Percentiles rank a stretch among this genome's conserved stretches.
These are phyloP conservation scores for Neltuma alba DNA, from an alignment of 306 rosid genomes.

Conservation along the genomic window DNA sequence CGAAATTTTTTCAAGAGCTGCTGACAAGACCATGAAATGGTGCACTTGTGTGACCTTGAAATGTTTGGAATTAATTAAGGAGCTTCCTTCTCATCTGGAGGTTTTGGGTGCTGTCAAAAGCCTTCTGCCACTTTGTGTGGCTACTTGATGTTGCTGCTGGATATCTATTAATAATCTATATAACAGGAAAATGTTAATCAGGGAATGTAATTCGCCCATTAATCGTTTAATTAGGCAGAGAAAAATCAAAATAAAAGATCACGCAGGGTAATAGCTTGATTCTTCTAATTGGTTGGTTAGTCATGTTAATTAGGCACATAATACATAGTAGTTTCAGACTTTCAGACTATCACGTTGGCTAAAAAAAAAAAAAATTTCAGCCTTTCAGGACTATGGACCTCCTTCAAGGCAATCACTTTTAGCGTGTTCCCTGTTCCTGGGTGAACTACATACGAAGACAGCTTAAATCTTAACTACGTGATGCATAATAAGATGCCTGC, in stretches of 20 bases:
- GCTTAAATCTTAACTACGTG: no score
- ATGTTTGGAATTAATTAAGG: conserved; percentile 59
- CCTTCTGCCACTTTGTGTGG: not conserved
- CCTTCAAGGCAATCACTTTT: no score
- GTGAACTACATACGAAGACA: not conserved
- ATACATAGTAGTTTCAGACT: no score
- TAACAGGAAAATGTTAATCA: conserved; percentile 32
- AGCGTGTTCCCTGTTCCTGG: not conserved
- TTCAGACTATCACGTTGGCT: no score
- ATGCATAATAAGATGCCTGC: not conserved
- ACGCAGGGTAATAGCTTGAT: conserved; percentile 61
- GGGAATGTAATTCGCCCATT: conserved; percentile 95
- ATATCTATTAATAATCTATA: not conserved
- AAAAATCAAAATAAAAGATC: conserved; percentile 88
- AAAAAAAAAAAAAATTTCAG: no score
- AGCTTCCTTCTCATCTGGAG: conserved; percentile 76
- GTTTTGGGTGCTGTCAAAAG: conserved; percentile 40
- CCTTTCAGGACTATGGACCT: no score
- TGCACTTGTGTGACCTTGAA: conserved; percentile 80
- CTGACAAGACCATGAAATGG: conserved; percentile 56
- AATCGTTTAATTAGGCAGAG: conserved; percentile 67
- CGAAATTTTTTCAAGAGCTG: conserved; percentile 70
- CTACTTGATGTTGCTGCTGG: not conserved
- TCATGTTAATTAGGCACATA: no score
- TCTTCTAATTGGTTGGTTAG: conserved; percentile 19